Evolutionary conservation across 176 grass and related monocot species (phyloP), one percentile per base, ranked within the genome.

Genomic region (Carex littledalei): DNA sequence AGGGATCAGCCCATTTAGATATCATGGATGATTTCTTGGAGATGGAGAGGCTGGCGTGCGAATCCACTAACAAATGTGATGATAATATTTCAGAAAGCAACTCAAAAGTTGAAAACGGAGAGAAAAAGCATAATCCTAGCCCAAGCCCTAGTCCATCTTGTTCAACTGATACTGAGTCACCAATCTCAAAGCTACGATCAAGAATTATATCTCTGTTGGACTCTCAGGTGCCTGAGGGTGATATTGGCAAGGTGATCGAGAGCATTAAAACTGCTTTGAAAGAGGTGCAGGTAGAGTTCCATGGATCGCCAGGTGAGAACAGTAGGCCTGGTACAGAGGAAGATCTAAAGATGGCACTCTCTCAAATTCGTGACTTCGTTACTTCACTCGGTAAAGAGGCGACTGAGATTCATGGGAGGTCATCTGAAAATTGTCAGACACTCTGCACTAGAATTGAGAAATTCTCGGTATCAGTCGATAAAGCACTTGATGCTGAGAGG

Each of bases 11-110:
- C 71, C 84, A 81, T 80, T 88, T 99, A 87, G 91, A 99, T 80
- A 84, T 99, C 64, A 99, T 99, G 97, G 97, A 99, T 99, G 97
- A 99, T 86, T 99, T 99, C 88, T 84, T 99, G 85, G 97, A 99
- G 90, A 99, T 99, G 97, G 97, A 99, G 87, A 99, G 67, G 85
- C 68, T 99, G 86, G 97, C 97, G 45, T 94, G 90, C 58, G 80
- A 91, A 86, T 49, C 93, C 69, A 66, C 88, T 86, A 90, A 91
- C 66, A 84, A 85, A 50, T 90, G 90, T 85, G 81, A 87, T 67
- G 87, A 91, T 79, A 85, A 45, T 63, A 86, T 77, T 59, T 24
- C 81, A 63, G 56, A 83, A 83, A 88, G 92, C 11, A 93, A 92
- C 72, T 80, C 88, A 84, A 97, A 97, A 70, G 72, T 79, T 13